phyloP scores from a whole-genome alignment of 768 basidiomycete genomes.

The Omphalotus guepiniiformis region DNA sequence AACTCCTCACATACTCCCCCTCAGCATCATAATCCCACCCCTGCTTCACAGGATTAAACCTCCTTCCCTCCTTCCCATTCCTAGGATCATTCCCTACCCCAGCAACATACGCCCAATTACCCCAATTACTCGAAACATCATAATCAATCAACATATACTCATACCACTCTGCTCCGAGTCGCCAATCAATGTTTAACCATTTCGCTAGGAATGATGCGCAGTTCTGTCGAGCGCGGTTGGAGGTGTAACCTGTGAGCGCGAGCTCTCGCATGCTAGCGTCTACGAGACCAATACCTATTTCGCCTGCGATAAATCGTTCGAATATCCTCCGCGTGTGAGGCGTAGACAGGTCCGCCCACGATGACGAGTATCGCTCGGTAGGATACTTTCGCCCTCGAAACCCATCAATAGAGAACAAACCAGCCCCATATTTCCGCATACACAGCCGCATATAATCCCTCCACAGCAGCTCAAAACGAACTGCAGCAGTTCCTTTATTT shows the following conservation, averaged over 20 bases:
- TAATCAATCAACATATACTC: slow-evolving; percentile 35
- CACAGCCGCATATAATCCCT: slow-evolving; percentile 36
- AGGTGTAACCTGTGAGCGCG: slow-evolving; percentile 31
- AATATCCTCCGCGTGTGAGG: slow-evolving; percentile 11
- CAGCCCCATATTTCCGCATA: slow-evolving; percentile 23
- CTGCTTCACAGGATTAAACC: slow-evolving; percentile 12
- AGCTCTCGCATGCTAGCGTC: slow-evolving; percentile 36
- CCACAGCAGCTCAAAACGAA: slow-evolving; percentile 35
- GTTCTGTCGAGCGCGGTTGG: slow-evolving; percentile 40
- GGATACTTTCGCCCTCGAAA: too few species aligned
- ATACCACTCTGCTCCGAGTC: slow-evolving; percentile 41
- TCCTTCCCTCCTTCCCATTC: slow-evolving; percentile 4
- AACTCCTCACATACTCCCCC: slow-evolving; percentile 11
- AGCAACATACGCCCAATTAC: slow-evolving; percentile 13
- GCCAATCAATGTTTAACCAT: slow-evolving; percentile 38
- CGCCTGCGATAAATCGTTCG: slow-evolving; percentile 27
- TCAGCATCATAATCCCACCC: slow-evolving; percentile 8
- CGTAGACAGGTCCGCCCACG: slow-evolving; percentile 17
- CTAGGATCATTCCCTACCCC: slow-evolving; percentile 11
- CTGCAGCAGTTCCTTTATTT: slow-evolving; percentile 32
- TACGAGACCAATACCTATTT: slow-evolving; percentile 35
- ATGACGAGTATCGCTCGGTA: slow-evolving; percentile 18
- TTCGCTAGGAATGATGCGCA: slow-evolving; percentile 37
- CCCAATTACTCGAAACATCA: slow-evolving; percentile 18
- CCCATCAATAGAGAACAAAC: slow-evolving; percentile 32